phyloP scores from a whole-genome alignment of 495 filamentous ascomycete genomes.

The Mytilinidion resinicola region DNA sequence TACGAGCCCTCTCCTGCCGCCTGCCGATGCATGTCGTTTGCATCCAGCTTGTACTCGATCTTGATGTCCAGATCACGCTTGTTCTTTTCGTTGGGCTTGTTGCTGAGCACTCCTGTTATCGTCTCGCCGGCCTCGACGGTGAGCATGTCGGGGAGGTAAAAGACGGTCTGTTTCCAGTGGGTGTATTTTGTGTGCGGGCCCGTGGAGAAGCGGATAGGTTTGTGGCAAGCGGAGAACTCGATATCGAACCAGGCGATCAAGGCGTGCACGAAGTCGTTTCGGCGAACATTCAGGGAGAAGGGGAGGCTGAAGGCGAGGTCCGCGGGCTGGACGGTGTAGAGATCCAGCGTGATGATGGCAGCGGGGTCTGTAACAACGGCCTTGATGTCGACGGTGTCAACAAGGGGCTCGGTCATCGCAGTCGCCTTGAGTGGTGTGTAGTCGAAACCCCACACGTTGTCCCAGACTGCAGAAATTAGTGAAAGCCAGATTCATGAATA shows the following conservation, averaged over 20 bases:
- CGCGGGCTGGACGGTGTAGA: conserved; percentile 66
- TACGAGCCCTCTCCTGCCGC: conserved; percentile 71
- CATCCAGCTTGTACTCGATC: conserved; percentile 74
- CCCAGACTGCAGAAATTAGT: conserved; percentile 61
- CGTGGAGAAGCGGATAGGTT: conserved; percentile 43
- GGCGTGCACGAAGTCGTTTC: conserved; percentile 88
- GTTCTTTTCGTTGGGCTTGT: conserved; percentile 89
- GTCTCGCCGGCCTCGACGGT: conserved; percentile 41
- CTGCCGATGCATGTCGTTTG: conserved; percentile 59
- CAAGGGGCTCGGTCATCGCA: conserved; percentile 76
- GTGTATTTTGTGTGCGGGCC: conserved; percentile 46
- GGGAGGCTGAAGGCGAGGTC: conserved; percentile 72
- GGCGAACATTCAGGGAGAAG: conserved; percentile 64
- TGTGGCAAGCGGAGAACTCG: conserved; percentile 85
- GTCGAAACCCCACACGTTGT: conserved; percentile 97
- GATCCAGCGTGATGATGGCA: conserved; percentile 68
- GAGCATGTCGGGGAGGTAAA: conserved; percentile 41
- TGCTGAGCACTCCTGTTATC: conserved; percentile 64
- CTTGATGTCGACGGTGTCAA: conserved; percentile 74
- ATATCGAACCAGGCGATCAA: conserved; percentile 99
- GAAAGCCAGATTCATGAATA: background rate
- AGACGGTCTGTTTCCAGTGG: conserved; percentile 47
- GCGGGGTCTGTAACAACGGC: conserved; percentile 74
- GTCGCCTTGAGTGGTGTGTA: conserved; percentile 77
- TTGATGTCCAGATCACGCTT: conserved; percentile 89